Evolutionary conservation across 2,329 filamentous ascomycete genomes (phyloP), one percentile per base, ranked within the genome.

Genomic region (Rasamsonia emersonii): DNA sequence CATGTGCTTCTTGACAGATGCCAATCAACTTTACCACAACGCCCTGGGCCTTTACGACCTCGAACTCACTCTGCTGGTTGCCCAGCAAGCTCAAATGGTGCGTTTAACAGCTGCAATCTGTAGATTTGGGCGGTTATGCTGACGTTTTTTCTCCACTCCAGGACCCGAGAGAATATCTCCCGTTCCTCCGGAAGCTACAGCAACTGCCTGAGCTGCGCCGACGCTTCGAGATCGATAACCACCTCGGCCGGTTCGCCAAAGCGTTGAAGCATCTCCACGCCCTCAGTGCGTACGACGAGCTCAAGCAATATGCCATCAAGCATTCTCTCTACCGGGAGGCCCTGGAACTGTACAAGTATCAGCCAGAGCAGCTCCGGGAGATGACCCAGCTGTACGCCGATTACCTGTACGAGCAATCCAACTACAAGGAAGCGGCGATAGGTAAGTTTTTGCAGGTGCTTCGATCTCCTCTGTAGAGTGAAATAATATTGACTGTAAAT

Each of bases 1-100:
- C 51, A 95, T 98, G 38, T 96, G 86, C 67, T 98, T 98, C 68
- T 71, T 98, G 24, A 85, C 88, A 1, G 91, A 98, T 57, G 82
- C 93, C 27, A 93, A 95, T 55, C 78, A 79, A 23, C 73, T 98
- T 0, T 98, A 94, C 49, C 85, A 95, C 40, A 79, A 88, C 38
- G 84, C 91, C 0, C 68, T 98, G 2, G 88, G 88, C 1, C 68
- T 96, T 2, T 98, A 98, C 54, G 79, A 96, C 49, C 73, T 98
- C 3, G 86, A 94, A 8, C 75, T 98, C 5, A 80, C 89, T 3
- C 69, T 98, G 8, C 68, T 95, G 4, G 84, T 98, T 9, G 91
- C 91, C 1, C 91, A 98, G 51, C 88, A 95, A 53, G 91, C 88
- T 0, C 91, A 98, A 59, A 85, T 89, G 54, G 67, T 68, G 54